Percentiles rank a stretch among this genome's conserved stretches.
phyloP scores from a whole-genome alignment of 2,329 filamentous ascomycete species.

The Alternaria novae-zelandiae region DNA sequence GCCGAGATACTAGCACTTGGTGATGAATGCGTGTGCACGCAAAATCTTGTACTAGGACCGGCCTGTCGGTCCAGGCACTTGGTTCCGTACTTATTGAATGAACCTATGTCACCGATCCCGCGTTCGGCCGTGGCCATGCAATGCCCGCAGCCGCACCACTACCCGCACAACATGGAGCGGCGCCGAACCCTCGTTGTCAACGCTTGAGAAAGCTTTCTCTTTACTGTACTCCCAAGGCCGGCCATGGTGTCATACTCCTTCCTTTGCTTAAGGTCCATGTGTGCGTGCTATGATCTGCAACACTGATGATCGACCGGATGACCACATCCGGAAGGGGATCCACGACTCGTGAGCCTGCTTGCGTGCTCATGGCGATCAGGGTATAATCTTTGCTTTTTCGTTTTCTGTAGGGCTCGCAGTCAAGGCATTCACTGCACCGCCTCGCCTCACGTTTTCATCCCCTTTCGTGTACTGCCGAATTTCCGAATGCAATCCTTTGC shows the following conservation, averaged over 20 bases:
- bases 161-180: slow-evolving; percentile 13
- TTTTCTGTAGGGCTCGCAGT: background rate
- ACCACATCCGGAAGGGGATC: slow-evolving; percentile 11
- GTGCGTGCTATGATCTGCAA: slow-evolving; percentile 2
- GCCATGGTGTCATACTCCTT: background rate
- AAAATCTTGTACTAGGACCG: slow-evolving; percentile 7
- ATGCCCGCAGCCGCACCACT: slow-evolving; percentile 17
- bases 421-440: slow-evolving; percentile 2
- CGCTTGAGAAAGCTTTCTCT: background rate
- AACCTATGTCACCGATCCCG: slow-evolving; percentile 3
- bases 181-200: background rate
- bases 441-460: background rate
- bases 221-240: background rate
- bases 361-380: slow-evolving; percentile 4
- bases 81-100: slow-evolving; percentile 8
- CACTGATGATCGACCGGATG: slow-evolving; percentile 11
- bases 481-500: background rate
- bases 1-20: slow-evolving; percentile 33
- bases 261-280: background rate
- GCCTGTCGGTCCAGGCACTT: slow-evolving; percentile 11
- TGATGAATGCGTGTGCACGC: slow-evolving; percentile 24
- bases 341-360: slow-evolving; percentile 4
- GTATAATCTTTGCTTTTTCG: slow-evolving; percentile 5
- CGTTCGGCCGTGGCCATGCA: slow-evolving; percentile 23
- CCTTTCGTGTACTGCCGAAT: background rate